Evolutionary conservation across 805 yeast genomes (phyloP).

Genomic region (Candida sithepensis): DNA sequence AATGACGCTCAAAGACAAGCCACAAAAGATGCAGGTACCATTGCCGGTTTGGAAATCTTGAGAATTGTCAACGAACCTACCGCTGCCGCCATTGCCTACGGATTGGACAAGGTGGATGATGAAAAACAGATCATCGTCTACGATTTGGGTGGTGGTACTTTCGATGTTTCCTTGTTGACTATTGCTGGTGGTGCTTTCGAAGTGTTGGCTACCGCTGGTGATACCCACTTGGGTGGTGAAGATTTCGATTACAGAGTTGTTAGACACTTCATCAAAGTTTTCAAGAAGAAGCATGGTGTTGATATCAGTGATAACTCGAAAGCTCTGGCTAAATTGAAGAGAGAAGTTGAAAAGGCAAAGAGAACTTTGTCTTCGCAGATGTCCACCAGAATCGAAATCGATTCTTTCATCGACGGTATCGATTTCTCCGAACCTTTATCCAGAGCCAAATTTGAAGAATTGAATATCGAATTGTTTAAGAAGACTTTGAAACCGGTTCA

Average conservation of each 20-base stretch:
- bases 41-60: slow-evolving; percentile 84
- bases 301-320: slow-evolving; percentile 79
- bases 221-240: slow-evolving; percentile 84
- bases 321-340: slow-evolving; percentile 89
- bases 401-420: slow-evolving; percentile 89
- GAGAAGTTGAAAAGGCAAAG: slow-evolving; percentile 98
- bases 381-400: slow-evolving; percentile 94
- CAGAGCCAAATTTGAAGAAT: slow-evolving; percentile 97
- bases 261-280: slow-evolving; percentile 79
- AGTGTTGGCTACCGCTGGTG: slow-evolving; percentile 80
- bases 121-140: slow-evolving; percentile 90
- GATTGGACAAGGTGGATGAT: slow-evolving; percentile 75
- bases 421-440: slow-evolving; percentile 94
- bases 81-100: slow-evolving; percentile 97
- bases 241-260: slow-evolving; percentile 80
- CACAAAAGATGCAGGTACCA: slow-evolving; percentile 88
- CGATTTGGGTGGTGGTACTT: slow-evolving; percentile 98
- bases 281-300: slow-evolving; percentile 88
- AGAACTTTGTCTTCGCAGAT: slow-evolving; percentile 93
- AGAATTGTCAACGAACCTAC: slow-evolving; percentile 94
- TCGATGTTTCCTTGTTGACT: slow-evolving; percentile 74
- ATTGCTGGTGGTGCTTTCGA: slow-evolving; percentile 80
- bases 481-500: slow-evolving; percentile 95
- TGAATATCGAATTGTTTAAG: slow-evolving; percentile 89
- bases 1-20: slow-evolving; percentile 95